Evolutionary conservation across 2,329 filamentous ascomycete genomes (phyloP).

Genomic region (Sclerotinia subarctica): DNA sequence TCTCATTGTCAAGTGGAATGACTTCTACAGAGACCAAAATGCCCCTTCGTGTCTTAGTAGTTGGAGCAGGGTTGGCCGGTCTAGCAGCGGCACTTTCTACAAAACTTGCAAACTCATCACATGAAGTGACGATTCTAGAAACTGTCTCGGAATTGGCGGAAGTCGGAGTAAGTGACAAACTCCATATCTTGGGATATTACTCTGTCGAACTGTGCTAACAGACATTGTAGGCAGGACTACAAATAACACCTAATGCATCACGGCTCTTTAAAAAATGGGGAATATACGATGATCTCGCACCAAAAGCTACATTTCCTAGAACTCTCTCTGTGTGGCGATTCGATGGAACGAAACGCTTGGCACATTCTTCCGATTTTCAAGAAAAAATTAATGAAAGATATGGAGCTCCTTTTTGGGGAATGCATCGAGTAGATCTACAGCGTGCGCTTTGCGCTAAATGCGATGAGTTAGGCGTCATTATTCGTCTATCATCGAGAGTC

Average conservation of each 20-base stretch:
- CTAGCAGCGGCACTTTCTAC: slow-evolving; percentile 42
- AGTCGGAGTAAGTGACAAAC: slow-evolving; percentile 35
- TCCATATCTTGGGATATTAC: background rate
- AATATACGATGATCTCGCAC: slow-evolving; percentile 29
- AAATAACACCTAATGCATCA: slow-evolving; percentile 36
- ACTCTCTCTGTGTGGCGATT: slow-evolving; percentile 53
- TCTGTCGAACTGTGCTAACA: background rate
- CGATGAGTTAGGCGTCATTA: slow-evolving; percentile 40
- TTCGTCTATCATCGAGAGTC: slow-evolving; percentile 43
- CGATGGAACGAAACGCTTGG: slow-evolving; percentile 42
- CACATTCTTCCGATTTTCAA: slow-evolving; percentile 31
- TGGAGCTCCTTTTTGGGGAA: slow-evolving; percentile 43
- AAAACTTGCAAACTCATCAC: slow-evolving; percentile 38
- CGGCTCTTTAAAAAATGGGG: slow-evolving; percentile 36
- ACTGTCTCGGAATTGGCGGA: slow-evolving; percentile 42
- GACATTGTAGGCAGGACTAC: slow-evolving; percentile 31
- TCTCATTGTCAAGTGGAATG: background rate
- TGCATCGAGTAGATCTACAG: slow-evolving; percentile 49
- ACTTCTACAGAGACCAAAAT: slow-evolving; percentile 10
- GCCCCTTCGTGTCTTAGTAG: slow-evolving; percentile 41
- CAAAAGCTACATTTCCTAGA: slow-evolving; percentile 42
- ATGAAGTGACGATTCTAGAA: slow-evolving; percentile 45
- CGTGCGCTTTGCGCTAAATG: slow-evolving; percentile 44
- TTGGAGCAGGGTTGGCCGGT: slow-evolving; percentile 46
- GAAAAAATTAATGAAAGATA: slow-evolving; percentile 29